Evolutionary conservation across 441 rosid species (phyloP), one percentile per base, ranked within the genome.

Genomic region (Kokia cookei): DNA sequence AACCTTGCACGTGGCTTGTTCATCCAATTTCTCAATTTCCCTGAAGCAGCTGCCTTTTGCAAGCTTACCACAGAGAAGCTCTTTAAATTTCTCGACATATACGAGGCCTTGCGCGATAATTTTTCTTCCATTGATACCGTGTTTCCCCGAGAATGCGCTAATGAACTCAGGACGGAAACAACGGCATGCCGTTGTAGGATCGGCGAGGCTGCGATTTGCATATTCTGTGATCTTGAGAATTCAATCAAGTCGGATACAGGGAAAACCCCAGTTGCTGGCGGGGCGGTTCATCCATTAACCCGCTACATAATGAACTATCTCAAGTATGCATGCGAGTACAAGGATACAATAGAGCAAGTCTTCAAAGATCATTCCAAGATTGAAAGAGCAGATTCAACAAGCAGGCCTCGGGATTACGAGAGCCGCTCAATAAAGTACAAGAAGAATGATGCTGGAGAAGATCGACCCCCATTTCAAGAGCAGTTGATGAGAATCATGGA

Each of bases 301-400:
- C 91, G 98, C 72, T 95, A 95, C 92, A 89, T 92, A 0, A 79
- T 95, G 91, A 96, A 96, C 74, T 95, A 93, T 72, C 84, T 95
- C 27, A 89, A 86, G 74, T 87, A 85, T 43, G 82, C 95, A 0
- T 90, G 98, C n/a, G 98, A 90, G 75, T 93, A 95, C 76, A 91
- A 84, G 69, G 84, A 83, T 22, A 91, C 99, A 0, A 78, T 95
- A 26, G 98, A 93, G 67, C 90, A 90, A 75, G 93, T 95, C 19
- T 95, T 95, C 73, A 86, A 79, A 65, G 85, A 87, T 4, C 95
- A 93, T 73, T 73, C 89, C 3, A 95, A 89, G 79, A 90, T 88
- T 43, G 98, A 93, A 72, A 79, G 84, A 29, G 84, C 87, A 19
- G 96, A 88, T 32, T 87, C 91, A 1, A 78, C 83, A 12, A 79